Evolutionary conservation across 805 yeast species (phyloP), one percentile per base, ranked within the genome.

Genomic region (Kluyveromyces starmeri): DNA sequence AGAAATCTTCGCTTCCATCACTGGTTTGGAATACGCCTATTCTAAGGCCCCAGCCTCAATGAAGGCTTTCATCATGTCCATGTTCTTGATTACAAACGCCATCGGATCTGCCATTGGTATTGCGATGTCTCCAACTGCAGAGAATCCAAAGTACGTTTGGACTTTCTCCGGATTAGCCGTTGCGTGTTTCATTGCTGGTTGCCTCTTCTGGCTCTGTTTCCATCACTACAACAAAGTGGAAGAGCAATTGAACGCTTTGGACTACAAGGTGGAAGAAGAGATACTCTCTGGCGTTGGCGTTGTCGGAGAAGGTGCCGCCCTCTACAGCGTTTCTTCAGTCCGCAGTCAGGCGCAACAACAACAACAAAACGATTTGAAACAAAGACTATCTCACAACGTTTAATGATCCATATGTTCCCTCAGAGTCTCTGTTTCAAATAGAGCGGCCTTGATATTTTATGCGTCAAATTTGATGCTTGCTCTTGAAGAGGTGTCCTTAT

Each of bases 21-120:
- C 92, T 15, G 92, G 89, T 47, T 70, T 79, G 46, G 92, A 83
- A 62, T 81, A 79, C 52, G 94, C 94, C 13, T 83, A 79, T 62
- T 75, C 86, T 18, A 78, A 82, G 62, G 89, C 92, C 5, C 92
- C 92, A 27, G 68, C 67, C 7, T 61, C 70, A 26, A 61, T 63
- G 66, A 65, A 61, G 41, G 58, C 65, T 13, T 54, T 64, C 27
- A 59, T 61, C 30, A 63, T 64, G 68, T 67, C 78, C 11, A 43
- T 65, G 34, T 81, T 77, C 65, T 65, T 83, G 50, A 61, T 82
- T 38, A 79, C 82, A 27, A 76, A 68, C 45, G 92, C 94, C n/a
- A 48, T 78, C 34, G 86, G 92, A 39, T 70, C 89, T 17, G 85
- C 86, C 27, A 50, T 81, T 30, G 85, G 88, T 48, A 75, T 77